Base-by-base conservation (phyloP, 495 filamentous ascomycete species). In the Penicillium taxi region DNA sequence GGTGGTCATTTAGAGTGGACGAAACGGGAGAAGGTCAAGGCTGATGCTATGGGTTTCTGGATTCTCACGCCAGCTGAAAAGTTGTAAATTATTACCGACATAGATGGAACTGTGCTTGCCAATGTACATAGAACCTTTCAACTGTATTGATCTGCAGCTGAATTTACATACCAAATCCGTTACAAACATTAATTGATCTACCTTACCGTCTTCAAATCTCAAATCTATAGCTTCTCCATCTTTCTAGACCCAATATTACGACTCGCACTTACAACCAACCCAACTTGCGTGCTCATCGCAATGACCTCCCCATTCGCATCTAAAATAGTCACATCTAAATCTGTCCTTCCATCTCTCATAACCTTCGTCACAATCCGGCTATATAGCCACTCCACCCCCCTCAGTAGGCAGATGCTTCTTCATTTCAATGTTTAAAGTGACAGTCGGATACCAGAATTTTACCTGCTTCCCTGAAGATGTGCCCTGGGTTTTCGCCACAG, bases 361-460 rank as follows among this genome's bases (percentile, higher is more conserved):
- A 67, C 56, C 56, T 74, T 80, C 0, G 69, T 66, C 23, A 67
- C 58, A 6, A 78, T 57, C 23, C 81, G 67, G 37, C 69, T 62
- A 50, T 74, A 78, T 32, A 88, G 49, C 81, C 81, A 85, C 44
- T 81, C 69, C 25, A 71, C 72, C 0, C 80, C 80, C n/a, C 17
- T 62, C 62, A 11, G 56, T 52, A 5, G 78, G 78, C 29, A 85
- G 55, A 11, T 57, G 48, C 47, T 74, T 76, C 62, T 86, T 85
- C 32, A 81, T 58, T 43, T 86, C 81, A 17, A 86, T 41, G 42
- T 77, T 78, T 56, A 86, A 56, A 14, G 81, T 66, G 11, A 91
- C 58, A 2, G 84, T 93, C 0, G 84, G 85, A 61, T 88, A 90
- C 86, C 86, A 90, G 48, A 70, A 72, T 33, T 57, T 59, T 6